These are phyloP conservation scores for Moricandia moricandioides DNA, from an alignment of 345 rosid genomes.

Conservation along the genomic window DNA sequence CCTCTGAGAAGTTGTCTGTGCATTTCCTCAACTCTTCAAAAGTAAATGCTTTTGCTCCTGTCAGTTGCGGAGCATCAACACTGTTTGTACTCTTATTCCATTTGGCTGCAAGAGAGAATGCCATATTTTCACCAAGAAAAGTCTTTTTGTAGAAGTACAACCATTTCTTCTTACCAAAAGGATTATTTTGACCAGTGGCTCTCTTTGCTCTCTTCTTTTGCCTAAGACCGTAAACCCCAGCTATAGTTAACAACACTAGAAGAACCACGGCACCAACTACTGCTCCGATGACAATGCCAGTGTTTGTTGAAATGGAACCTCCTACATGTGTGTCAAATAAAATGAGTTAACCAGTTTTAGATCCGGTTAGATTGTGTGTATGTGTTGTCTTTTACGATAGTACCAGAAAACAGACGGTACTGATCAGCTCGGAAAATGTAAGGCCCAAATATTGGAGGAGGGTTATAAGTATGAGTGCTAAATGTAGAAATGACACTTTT, in stretches of 20 bases:
- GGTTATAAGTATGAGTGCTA: constrained; percentile 61
- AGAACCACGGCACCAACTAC: constrained; percentile 56
- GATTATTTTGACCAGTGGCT: constrained; percentile 59
- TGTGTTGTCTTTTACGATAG: background rate
- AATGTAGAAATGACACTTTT: constrained; percentile 44
- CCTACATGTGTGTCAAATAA: background rate
- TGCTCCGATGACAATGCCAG: constrained; percentile 67
- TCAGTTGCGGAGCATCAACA: constrained; percentile 59
- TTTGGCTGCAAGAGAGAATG: constrained; percentile 44
- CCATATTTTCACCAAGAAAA: background rate
- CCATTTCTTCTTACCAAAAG: constrained; percentile 54
- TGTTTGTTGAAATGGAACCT: constrained; percentile 44
- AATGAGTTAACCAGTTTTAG: background rate
- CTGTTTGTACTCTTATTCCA: constrained; percentile 63
- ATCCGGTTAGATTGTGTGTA: background rate
- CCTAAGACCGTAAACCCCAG: constrained; percentile 61
- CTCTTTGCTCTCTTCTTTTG: constrained; percentile 72
- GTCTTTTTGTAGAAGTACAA: background rate
- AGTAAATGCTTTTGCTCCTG: constrained; percentile 73
- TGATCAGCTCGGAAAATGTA: constrained; percentile 42
- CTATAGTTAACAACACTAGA: constrained; percentile 49
- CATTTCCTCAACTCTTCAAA: constrained; percentile 69
- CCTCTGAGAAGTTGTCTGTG: constrained; percentile 62
- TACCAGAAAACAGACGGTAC: constrained; percentile 55
- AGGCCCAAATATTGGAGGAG: constrained; percentile 59